Percentiles rank a stretch among this genome's conserved stretches.
Conservation (phyloP, 1,284 basidiomycete species). For the Gymnopus androsaceus region DNA sequence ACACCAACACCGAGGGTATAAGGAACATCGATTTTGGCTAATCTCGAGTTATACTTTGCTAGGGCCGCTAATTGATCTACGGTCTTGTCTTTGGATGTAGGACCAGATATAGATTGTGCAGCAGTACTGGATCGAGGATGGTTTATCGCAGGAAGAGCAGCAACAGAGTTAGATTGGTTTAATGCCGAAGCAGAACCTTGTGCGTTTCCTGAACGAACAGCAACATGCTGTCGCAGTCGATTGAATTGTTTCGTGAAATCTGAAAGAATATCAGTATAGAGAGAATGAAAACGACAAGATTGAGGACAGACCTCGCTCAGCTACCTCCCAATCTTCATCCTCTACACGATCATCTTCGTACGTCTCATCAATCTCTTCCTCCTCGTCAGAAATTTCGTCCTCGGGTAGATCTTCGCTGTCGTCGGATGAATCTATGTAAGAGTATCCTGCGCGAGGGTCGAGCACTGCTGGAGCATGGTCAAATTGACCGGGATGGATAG, state of each 20-base stretch:
- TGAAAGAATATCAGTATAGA: constrained; percentile 33
- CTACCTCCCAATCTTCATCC: constrained; percentile 91
- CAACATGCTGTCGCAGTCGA: constrained; percentile 82
- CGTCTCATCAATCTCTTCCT: constrained; percentile 42
- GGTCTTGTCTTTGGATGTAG: constrained; percentile 51
- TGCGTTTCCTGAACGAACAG: constrained; percentile 68
- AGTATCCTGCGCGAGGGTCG: constrained; percentile 30
- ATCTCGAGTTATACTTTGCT: constrained; percentile 68
- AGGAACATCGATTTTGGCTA: constrained; percentile 72
- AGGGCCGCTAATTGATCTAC: constrained; percentile 69
- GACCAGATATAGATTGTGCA: constrained; percentile 20
- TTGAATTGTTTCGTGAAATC: constrained; percentile 98
- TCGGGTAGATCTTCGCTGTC: constrained; percentile 39
- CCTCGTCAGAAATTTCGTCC: constrained; percentile 42
- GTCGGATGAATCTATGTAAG: constrained; percentile 47
- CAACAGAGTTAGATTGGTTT: constrained; percentile 50
- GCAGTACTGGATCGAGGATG: constrained; percentile 42
- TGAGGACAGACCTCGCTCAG: constrained; percentile 60
- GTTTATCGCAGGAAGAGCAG: constrained; percentile 73
- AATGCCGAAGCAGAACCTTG: constrained; percentile 55
- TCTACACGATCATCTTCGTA: constrained; percentile 67
- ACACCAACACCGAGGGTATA: constrained; percentile 80
- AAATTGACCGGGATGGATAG: constrained; percentile 49
- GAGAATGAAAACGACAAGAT: neutral
- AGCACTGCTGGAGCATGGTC: constrained; percentile 47